A percentile compares a stretch with the other conserved stretches of the same genome.
Conservation (phyloP, 2,329 filamentous ascomycete species). For the Xylariomycetidae sp. region DNA sequence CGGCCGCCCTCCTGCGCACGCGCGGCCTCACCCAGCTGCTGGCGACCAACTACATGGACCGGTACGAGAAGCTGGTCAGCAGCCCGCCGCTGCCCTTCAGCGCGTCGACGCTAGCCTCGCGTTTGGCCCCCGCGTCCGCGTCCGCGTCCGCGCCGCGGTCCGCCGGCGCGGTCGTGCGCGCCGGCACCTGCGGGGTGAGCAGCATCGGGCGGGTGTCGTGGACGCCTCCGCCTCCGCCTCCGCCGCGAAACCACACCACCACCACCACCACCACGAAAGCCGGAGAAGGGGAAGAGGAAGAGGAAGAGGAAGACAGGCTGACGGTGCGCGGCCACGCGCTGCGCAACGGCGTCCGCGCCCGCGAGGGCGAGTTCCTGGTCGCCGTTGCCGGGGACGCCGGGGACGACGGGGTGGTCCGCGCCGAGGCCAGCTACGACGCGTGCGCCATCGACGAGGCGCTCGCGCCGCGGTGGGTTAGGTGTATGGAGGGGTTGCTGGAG, state of each 20-base stretch:
- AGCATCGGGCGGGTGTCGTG: slow-evolving; percentile 11
- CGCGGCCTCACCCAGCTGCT: slow-evolving; percentile 9
- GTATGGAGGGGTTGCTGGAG: slow-evolving; percentile 10
- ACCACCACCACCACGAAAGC: too few species aligned
- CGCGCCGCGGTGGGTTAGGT: slow-evolving; percentile 7
- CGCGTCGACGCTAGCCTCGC: too few species aligned
- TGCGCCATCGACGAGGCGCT: slow-evolving; percentile 9
- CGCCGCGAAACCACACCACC: too few species aligned
- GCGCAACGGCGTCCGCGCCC: slow-evolving; percentile 6
- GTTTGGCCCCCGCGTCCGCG: neutral
- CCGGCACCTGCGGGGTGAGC: slow-evolving; percentile 9
- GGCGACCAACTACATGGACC: slow-evolving; percentile 14
- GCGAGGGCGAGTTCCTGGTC: slow-evolving; percentile 11
- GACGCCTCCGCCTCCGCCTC: slow-evolving; percentile 4
- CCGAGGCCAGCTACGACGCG: slow-evolving; percentile 11
- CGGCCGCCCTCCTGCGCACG: slow-evolving; percentile 7
- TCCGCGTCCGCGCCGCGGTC: slow-evolving; percentile 5
- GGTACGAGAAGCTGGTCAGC: slow-evolving; percentile 8
- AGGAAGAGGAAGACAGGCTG: too few species aligned
- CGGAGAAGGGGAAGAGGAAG: too few species aligned
- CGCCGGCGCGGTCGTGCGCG: slow-evolving; percentile 2
- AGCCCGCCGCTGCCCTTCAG: slow-evolving; percentile 5
- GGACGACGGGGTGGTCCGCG: slow-evolving; percentile 7
- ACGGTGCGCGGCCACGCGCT: slow-evolving; percentile 8
- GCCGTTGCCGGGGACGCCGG: slow-evolving; percentile 9